Conservation (phyloP, 1,284 basidiomycete genomes). For the Ganoderma meredithae region DNA sequence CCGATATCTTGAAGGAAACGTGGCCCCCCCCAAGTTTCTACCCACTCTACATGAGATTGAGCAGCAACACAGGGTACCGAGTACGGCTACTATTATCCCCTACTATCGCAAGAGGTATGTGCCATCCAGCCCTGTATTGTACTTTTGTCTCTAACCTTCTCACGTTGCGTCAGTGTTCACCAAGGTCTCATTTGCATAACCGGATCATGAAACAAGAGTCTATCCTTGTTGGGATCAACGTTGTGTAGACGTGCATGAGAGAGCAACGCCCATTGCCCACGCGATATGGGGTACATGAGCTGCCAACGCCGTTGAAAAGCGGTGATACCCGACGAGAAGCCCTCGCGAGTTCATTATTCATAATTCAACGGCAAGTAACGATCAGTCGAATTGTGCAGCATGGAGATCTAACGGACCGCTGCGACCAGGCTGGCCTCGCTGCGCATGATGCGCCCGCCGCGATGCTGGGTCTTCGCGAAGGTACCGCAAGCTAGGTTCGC, state of each 20-base stretch:
- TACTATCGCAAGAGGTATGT: background rate
- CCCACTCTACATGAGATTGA: background rate
- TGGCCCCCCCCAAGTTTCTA: background rate
- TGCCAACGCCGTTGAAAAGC: background rate
- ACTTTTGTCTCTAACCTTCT: background rate
- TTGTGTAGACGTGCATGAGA: background rate
- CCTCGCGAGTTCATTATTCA: background rate
- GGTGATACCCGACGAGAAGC: background rate
- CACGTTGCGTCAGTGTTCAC: background rate
- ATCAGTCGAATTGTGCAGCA: constrained; percentile 3
- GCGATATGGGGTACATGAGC: background rate
- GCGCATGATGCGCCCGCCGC: constrained; percentile 20
- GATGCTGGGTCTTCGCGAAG: constrained; percentile 12
- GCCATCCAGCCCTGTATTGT: background rate
- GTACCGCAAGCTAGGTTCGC: background rate
- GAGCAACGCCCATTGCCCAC: background rate
- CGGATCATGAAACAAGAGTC: background rate
- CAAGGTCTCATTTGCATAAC: background rate
- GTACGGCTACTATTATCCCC: background rate
- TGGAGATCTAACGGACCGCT: constrained; percentile 2
- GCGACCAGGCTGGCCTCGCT: constrained; percentile 10
- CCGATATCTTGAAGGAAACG: background rate
- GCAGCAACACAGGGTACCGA: background rate
- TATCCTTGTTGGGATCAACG: constrained; percentile 2
- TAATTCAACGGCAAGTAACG: background rate